Evolutionary conservation across 2,329 filamentous ascomycete species (phyloP), one percentile per base, ranked within the genome.

Genomic region (Fusarium multiceps): DNA sequence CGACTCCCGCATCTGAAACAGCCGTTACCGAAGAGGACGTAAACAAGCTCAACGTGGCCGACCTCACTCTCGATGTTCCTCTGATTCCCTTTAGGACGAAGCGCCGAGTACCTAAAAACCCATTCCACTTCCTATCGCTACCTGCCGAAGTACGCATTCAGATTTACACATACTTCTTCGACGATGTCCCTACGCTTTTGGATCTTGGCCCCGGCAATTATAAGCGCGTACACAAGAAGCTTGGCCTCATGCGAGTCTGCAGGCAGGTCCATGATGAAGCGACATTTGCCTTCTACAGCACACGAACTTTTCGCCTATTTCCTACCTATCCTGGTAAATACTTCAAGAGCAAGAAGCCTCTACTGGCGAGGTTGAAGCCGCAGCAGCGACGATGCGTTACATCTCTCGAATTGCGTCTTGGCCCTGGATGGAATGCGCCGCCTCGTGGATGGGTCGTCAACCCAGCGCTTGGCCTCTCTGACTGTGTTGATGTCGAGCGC

Each of bases 261-360:
- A 85, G 83, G 55, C 86, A 84, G 54, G 81, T 92, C 42, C 87
- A 91, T 73, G 76, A 79, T 18, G 91, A 93, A 78, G 88, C 90
- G 2, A 86, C 87, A 1, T 85, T 89, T 71, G 83, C 85, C 66
- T 91, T 93, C 77, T 93, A 92, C 79, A 87, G 86, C 75, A 84
- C 83, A 11, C 85, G 87, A 55, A 83, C 86, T 0, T 86, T 92
- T 55, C 89, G 90, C 57, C 77, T 94, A 37, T 93, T 93, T 73
- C 90, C 90, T 14, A 89, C 86, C 6, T 82, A 86, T 23, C 86
- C 86, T 7, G 89, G 89, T 46, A 84, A 86, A 41, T 89, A 90
- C 79, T 92, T 92, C 82, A 91, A 93, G 80, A 89, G 89, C 30
- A 92, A 92, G 80, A 88, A 88, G 71, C 92, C 92, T 2, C 82